Base-by-base conservation (phyloP, 2,329 filamentous ascomycete species). In the Geosmithia morbida region DNA sequence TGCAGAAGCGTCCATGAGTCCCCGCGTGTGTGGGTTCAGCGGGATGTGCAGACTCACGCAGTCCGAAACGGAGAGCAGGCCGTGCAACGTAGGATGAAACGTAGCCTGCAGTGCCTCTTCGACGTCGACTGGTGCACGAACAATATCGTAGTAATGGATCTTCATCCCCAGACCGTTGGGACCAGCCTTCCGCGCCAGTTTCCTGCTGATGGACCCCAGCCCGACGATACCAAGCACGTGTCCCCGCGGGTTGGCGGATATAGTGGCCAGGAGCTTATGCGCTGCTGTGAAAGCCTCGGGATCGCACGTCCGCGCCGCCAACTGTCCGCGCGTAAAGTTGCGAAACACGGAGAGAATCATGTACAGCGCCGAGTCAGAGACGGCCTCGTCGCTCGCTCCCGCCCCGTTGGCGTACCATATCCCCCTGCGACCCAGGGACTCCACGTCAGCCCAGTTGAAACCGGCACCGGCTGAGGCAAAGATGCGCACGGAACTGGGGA, bases 401-500 rank as follows among this genome's bases (percentile, higher is more conserved):
- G 66, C 66, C 0, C 66, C 65, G 40, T 70, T 70, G 45, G 64
- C 58, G 48, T 69, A 69, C 60, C 55, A 74, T 52, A 69, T 66
- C 2, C 55, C 53, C 2, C 55, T 56, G 0, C 55, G 52, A 5
- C 59, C 54, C 3, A 78, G 61, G 0, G 62, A 58, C 39, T 70
- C 62, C 0, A 71, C 73, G 54, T 81, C 74, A 1, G 75, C 76
- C 77, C 76, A 81, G 59, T 82, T 75, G 55, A 77, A 81, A 10
- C 78, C 66, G 2, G 78, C 77, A 6, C 78, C 77, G 2, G 77
- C 77, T 13, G 70, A 75, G 29, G 77, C 74, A 56, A 77, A 81
- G 33, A 81, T 74, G 45, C 67, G 67, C 48, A 76, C 71, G 14
- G 69, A 72, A 0, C 57, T 16, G 0, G 78, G 78, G 0, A 82